Conservation (phyloP, 495 filamentous ascomycete species). For the Penicillium maclennaniae region DNA sequence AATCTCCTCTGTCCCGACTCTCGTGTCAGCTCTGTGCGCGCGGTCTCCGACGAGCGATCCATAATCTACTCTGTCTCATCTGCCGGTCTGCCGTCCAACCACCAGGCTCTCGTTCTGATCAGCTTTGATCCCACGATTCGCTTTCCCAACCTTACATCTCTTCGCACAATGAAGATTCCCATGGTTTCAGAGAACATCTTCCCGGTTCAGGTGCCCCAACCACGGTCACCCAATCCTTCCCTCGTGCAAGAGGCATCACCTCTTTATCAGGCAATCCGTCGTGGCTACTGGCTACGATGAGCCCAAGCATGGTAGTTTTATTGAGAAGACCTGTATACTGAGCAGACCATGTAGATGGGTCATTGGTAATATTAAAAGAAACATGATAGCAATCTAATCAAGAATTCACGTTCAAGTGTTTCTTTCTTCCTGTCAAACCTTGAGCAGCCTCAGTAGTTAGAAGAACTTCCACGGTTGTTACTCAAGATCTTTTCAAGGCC, state of each 20-base stretch:
- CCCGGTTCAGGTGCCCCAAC: background rate
- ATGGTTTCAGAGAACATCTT: slow-evolving; percentile 4
- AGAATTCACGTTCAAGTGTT: background rate
- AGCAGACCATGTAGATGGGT: too few species aligned
- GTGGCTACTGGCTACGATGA: slow-evolving; percentile 39
- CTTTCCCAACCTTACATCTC: slow-evolving; percentile 25
- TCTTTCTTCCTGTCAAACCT: background rate
- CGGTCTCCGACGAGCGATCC: slow-evolving; percentile 59
- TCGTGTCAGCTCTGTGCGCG: slow-evolving; percentile 44
- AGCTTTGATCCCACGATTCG: slow-evolving; percentile 59
- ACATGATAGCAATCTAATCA: background rate
- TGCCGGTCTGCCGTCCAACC: slow-evolving; percentile 33
- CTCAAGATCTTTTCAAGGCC: too few species aligned
- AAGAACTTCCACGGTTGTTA: too few species aligned
- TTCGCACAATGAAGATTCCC: slow-evolving; percentile 9
- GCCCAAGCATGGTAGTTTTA: background rate
- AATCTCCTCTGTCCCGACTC: slow-evolving; percentile 55
- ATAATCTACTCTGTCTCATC: slow-evolving; percentile 52
- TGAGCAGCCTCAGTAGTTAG: background rate
- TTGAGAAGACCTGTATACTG: too few species aligned
- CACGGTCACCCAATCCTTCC: slow-evolving; percentile 10
- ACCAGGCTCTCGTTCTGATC: slow-evolving; percentile 54
- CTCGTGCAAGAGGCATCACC: slow-evolving; percentile 31
- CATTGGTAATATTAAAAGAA: background rate
- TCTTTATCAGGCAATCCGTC: slow-evolving; percentile 32